Evolutionary conservation across 2,329 filamentous ascomycete species (phyloP).

Genomic region (Davidsoniella virescens): DNA sequence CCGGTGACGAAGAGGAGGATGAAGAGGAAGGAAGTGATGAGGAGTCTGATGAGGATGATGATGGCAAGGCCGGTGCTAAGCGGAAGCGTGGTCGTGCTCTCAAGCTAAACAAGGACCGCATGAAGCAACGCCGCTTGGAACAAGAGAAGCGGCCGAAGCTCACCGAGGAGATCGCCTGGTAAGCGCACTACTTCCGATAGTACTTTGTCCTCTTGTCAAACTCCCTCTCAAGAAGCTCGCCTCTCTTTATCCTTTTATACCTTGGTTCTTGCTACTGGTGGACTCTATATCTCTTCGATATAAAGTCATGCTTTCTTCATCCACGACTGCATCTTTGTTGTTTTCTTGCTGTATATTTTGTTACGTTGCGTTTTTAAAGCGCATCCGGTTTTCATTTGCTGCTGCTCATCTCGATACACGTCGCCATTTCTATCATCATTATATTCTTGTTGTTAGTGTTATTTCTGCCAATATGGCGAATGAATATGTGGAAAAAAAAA

Average conservation of each 20-base stretch:
- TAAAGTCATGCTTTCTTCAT: background rate
- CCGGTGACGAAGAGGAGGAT: slow-evolving; percentile 40
- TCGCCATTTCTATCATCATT: slow-evolving; percentile 8
- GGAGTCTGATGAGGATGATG: slow-evolving; percentile 35
- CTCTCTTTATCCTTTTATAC: slow-evolving; percentile 1
- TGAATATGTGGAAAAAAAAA: slow-evolving; percentile 9
- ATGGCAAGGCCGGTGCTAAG: slow-evolving; percentile 39
- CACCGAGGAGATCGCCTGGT: slow-evolving; percentile 29
- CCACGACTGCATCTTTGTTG: background rate
- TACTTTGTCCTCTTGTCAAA: too few relatives aligned
- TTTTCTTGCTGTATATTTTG: slow-evolving; percentile 1
- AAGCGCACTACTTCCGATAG: slow-evolving; percentile 8
- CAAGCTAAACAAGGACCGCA: slow-evolving; percentile 28
- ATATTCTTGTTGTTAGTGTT: slow-evolving; percentile 12
- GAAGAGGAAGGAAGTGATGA: slow-evolving; percentile 42
- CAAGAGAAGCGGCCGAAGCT: slow-evolving; percentile 34
- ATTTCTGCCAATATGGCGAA: slow-evolving; percentile 11
- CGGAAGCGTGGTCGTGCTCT: slow-evolving; percentile 33
- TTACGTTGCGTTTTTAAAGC: background rate
- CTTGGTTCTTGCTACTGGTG: slow-evolving; percentile 4
- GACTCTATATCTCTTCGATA: slow-evolving; percentile 6
- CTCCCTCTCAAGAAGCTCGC: background rate
- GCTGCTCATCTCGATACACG: background rate
- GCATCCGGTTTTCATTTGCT: background rate
- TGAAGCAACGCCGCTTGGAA: slow-evolving; percentile 38